Percentiles rank a stretch among this genome's conserved stretches.
phyloP scores from a whole-genome alignment of 83 land plant species.

The Picea mariana region DNA sequence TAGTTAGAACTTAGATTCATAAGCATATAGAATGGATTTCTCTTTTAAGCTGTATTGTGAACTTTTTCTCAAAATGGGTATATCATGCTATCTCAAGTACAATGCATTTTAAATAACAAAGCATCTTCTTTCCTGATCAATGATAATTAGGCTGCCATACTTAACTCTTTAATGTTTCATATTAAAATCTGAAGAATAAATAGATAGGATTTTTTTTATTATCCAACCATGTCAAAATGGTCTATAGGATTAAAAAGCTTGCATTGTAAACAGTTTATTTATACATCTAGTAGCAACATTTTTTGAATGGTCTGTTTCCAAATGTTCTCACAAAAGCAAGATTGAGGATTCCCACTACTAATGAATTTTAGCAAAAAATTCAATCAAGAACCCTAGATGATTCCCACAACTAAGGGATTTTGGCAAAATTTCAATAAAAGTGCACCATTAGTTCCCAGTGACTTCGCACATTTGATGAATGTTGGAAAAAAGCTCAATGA shows the following conservation, averaged over 20 bases:
- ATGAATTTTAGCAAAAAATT: too few relatives aligned
- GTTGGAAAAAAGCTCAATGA: too few relatives aligned
- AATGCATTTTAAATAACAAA: background rate
- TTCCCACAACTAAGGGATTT: too few relatives aligned
- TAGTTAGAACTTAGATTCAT: background rate
- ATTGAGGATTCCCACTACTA: too few relatives aligned
- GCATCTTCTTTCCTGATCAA: too few relatives aligned
- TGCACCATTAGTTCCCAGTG: too few relatives aligned
- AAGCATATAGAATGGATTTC: background rate
- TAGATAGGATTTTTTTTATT: background rate
- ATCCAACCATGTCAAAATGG: background rate
- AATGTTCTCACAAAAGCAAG: too few relatives aligned
- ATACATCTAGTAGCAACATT: background rate
- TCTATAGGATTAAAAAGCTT: background rate
- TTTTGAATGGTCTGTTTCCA: background rate
- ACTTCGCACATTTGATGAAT: too few relatives aligned
- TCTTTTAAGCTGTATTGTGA: background rate
- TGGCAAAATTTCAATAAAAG: too few relatives aligned
- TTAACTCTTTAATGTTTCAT: too few relatives aligned
- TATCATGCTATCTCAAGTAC: background rate
- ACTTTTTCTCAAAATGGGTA: background rate
- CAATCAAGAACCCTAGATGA: too few relatives aligned
- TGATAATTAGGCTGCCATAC: too few relatives aligned
- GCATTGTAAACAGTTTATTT: background rate
- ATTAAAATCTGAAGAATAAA: background rate